Evolutionary conservation across 129 eudicot genomes (phyloP), one percentile per base, ranked within the genome.

Genomic region (Flaveria trinervia): DNA sequence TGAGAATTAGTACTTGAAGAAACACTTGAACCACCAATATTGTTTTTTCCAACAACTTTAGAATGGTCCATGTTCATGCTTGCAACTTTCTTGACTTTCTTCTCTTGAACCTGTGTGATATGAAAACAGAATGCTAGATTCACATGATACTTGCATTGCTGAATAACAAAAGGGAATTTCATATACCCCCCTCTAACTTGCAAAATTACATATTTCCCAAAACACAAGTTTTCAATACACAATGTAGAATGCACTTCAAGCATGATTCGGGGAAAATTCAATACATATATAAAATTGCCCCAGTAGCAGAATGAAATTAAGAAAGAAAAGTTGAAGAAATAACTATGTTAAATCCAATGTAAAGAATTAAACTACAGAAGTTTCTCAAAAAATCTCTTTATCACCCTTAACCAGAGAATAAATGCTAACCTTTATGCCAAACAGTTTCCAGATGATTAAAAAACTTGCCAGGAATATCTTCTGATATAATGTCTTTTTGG

Each of bases 41-140:
- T 75, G 56, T 89, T 87, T 86, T 91, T 91, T 65, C 92, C 97
- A 66, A 74, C 81, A 83, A 70, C 85, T 83, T 91, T 91, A 54
- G 92, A 84, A 71, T 88, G 64, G 78, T 89, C 97, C 57, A 86
- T 68, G 78, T 91, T 94, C 85, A 91, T 83, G 46, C 89, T 94
- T 59, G 88, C 79, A 51, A 94, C 77, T 83, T 91, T 94, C 90
- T 94, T 94, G 72, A 91, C 82, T 84, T 94, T 91, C 90, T 91
- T 94, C 85, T 94, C 98, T 85, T 91, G 97, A 51, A 91, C 96
- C 98, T 94, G 91, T 61, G 49, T 64, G 72, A 70, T 43, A 41
- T 57, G 43, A 20, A 39, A 9, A 49, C 26, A 65, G 36, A 65
- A 65, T 48, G 65, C 28, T 25, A 59, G 60, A 74, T 43, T 9